A percentile compares a stretch with the other conserved stretches of the same genome.
Evolutionary conservation across 768 basidiomycete species (phyloP).

Genomic region (Amanita pallidorosea): DNA sequence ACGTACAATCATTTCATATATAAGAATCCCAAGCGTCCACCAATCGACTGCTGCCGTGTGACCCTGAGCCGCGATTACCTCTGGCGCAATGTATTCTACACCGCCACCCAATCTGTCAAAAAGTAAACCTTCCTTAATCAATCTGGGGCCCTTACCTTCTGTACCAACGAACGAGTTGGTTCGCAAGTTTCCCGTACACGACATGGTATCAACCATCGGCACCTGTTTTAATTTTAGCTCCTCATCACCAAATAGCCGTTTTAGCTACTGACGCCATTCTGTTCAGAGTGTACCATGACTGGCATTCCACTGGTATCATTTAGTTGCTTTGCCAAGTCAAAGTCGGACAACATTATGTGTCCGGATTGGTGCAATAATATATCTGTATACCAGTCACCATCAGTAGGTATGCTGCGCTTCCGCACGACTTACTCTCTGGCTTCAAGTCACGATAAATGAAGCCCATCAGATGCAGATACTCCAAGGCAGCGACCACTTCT

Average conservation of each 20-base stretch:
- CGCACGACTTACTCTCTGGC: constrained; percentile 79
- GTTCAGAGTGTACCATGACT: constrained; percentile 77
- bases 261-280: constrained; percentile 66
- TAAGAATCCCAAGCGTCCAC: constrained; percentile 98
- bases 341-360: constrained; percentile 99
- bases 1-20: constrained; percentile 98
- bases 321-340: constrained; percentile 96
- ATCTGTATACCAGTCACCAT: constrained; percentile 40
- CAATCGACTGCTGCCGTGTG: constrained; percentile 99
- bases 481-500: constrained; percentile 94
- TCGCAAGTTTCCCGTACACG: constrained; percentile 94
- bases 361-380: constrained; percentile 96
- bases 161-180: constrained; percentile 99
- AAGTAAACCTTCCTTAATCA: constrained; percentile 16
- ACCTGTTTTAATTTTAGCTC: constrained; percentile 35
- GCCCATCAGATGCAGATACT: constrained; percentile 98
- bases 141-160: constrained; percentile 55
- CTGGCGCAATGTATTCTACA: constrained; percentile 96
- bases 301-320: constrained; percentile 79
- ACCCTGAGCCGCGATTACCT: constrained; percentile 93
- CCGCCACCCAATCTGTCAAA: constrained; percentile 16
- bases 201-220: constrained; percentile 92
- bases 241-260: constrained; percentile 2
- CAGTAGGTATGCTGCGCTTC: constrained; percentile 6
- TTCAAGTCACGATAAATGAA: constrained; percentile 99